Conservation (phyloP, 192 early-diverging fungal genomes). For the Rhizoclosmatium globosum region DNA sequence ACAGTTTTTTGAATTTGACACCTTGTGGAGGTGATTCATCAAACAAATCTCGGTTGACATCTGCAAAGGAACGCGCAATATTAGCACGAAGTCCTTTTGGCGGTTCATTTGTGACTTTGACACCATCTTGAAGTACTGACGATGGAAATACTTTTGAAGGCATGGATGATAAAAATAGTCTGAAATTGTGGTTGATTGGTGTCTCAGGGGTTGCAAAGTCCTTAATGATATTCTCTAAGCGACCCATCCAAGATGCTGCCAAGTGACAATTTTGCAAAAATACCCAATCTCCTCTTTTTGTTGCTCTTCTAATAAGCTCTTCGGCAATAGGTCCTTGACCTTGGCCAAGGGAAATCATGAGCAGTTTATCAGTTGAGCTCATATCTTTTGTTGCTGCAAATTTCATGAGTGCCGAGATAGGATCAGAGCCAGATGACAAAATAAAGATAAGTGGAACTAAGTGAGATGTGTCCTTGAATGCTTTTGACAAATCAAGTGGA, state of each 20-base stretch:
- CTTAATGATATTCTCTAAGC: slow-evolving; percentile 63
- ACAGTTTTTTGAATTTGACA: slow-evolving; percentile 60
- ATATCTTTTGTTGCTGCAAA: slow-evolving; percentile 62
- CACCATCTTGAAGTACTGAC: slow-evolving; percentile 68
- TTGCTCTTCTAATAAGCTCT: slow-evolving; percentile 58
- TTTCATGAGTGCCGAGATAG: slow-evolving; percentile 61
- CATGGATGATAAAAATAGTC: slow-evolving; percentile 70
- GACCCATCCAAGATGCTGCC: slow-evolving; percentile 68
- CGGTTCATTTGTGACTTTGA: slow-evolving; percentile 72
- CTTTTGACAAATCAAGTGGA: slow-evolving; percentile 62
- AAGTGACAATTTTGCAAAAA: slow-evolving; percentile 72
- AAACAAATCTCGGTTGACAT: slow-evolving; percentile 63
- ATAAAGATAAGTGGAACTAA: slow-evolving; percentile 67
- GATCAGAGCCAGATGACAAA: slow-evolving; percentile 70
- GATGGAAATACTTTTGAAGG: slow-evolving; percentile 70
- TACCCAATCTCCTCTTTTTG: slow-evolving; percentile 64
- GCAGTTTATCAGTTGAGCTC: slow-evolving; percentile 60
- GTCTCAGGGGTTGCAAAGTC: slow-evolving; percentile 54
- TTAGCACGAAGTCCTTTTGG: slow-evolving; percentile 69
- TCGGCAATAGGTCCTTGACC: slow-evolving; percentile 70
- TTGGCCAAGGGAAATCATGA: slow-evolving; percentile 71
- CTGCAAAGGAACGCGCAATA: slow-evolving; percentile 67
- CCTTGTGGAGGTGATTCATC: slow-evolving; percentile 67
- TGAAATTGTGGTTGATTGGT: slow-evolving; percentile 61
- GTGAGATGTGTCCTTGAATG: slow-evolving; percentile 62